Base-by-base conservation (phyloP, 176 grass and related monocot genomes). In the Avena sativa region DNA sequence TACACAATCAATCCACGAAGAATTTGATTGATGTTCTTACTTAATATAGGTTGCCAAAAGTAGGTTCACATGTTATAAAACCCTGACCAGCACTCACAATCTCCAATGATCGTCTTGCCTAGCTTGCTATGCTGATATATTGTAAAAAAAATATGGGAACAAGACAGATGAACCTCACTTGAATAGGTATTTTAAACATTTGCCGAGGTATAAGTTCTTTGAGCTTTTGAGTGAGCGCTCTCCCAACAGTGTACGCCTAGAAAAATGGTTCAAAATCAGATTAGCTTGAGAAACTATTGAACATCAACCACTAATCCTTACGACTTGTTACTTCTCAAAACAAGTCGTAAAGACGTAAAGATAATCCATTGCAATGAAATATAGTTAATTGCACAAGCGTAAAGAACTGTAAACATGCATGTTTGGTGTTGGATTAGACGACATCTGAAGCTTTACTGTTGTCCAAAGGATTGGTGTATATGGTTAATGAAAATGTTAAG, bases 151-250 rank as follows among this genome's bases (percentile, higher is more conserved):
- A 12, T 48, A 13, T 50, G 58, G 80, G 85, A 81, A 82, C 9
- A 82, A 71, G 57, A 84, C 6, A 86, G 12, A 76, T 68, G 78
- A 77, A 84, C 76, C 84, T 86, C 81, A 98, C 96, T 84, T 98
- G 96, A 76, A 98, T 98, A 78, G 96, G 96, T 78, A 98, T 82
- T 92, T 86, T 98, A 88, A 98, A 98, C 96, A 98, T 92, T 78
- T 98, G 96, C 71, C 96, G 90, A 77, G 96, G 96, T 91, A 98
- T 98, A 77, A 98, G 93, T 88, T 98, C 93, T 86, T 98, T 98
- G 44, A 98, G 90, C 56, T 94, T 98, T 85, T 94, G 81, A 76
- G 96, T 94, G 50, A 98, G 86, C 21, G 96, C 96, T 71, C 93
- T 98, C 74, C 96, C 96, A 60, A 98, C 88, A 89, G 93, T 49